Evolutionary conservation across 257 asterid species (phyloP), one percentile per base, ranked within the genome.

Genomic region (Catharanthus roseus): DNA sequence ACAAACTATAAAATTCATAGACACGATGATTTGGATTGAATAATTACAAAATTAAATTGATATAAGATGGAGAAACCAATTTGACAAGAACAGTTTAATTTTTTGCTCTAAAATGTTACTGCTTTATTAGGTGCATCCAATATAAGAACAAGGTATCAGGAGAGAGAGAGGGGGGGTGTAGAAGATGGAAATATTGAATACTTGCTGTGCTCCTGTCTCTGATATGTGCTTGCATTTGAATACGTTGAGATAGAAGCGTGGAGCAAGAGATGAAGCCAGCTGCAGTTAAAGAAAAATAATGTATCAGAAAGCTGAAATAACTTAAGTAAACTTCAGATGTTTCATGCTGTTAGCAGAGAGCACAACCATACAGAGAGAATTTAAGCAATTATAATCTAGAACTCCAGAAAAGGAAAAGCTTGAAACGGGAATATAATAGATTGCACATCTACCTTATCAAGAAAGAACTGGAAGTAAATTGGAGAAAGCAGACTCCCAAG

Each of bases 401-500:
- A 0, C 4, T 49, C 24, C 21, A 44, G 8, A 28, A 45, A 49
- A 42, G 26, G 9, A 4, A 26, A 24, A 47, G 10, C 29, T 28
- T 39, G 49, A n/a, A 65, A 72, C 33, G 49, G 42, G 68, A 65
- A 33, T 39, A 26, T 63, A 39, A 21, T 11, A 62, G 28, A 23
- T 4, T 47, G 33, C 68, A 49, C 39, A 39, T 70, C 77, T 65
- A 84, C 87, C 82, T 93, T 93, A 75, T 93, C 99, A 78, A 95
- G 88, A 80, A 95, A 95, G 81, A 95, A 95, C 67, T 91, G 97
- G 87, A 91, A 95, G 85, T 95, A 91, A 74, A 91, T 75, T 65
- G 96, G 89, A 75, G 97, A 88, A 63, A 95, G 97, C 84, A 95
- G 96, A 81, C 83, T 85, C 75, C 99, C 99, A 56, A 95, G 97